These are phyloP conservation scores for Rachicladosporium sp. DNA, from an alignment of 2,329 filamentous ascomycete species.

Conservation along the genomic window DNA sequence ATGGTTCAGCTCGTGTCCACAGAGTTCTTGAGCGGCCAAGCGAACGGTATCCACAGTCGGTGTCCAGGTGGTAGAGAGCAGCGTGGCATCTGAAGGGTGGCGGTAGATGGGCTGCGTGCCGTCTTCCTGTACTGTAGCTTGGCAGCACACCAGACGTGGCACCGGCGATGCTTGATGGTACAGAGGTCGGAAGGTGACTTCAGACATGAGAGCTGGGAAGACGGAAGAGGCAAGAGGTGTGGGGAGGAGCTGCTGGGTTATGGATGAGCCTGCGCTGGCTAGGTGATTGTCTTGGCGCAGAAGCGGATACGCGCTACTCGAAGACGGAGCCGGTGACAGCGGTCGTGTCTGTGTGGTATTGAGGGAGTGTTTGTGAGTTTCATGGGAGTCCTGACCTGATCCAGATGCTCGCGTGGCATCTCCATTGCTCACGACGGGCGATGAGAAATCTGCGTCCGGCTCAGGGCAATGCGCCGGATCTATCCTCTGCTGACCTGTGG, in stretches of 20 bases:
- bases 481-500: no score
- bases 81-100: constrained; percentile 80
- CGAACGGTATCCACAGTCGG: constrained; percentile 58
- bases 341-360: no score
- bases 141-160: constrained; percentile 79
- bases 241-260: constrained; percentile 60
- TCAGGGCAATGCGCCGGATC: no score
- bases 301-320: constrained; percentile 6
- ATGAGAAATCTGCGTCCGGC: no score
- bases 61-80: constrained; percentile 65
- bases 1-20: constrained; percentile 79
- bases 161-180: constrained; percentile 84
- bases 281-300: constrained; percentile 16
- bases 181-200: constrained; percentile 86
- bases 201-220: constrained; percentile 58
- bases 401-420: no score
- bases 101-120: constrained; percentile 83
- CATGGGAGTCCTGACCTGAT: no score
- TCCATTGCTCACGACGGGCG: no score
- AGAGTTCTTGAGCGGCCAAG: constrained; percentile 52
- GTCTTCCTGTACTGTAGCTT: constrained; percentile 64
- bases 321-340: no score
- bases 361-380: no score
- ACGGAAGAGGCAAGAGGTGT: constrained; percentile 36
- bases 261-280: constrained; percentile 58